Base-by-base conservation (phyloP, 371 early-diverging fungal species). In the Mucor plumbeus region DNA sequence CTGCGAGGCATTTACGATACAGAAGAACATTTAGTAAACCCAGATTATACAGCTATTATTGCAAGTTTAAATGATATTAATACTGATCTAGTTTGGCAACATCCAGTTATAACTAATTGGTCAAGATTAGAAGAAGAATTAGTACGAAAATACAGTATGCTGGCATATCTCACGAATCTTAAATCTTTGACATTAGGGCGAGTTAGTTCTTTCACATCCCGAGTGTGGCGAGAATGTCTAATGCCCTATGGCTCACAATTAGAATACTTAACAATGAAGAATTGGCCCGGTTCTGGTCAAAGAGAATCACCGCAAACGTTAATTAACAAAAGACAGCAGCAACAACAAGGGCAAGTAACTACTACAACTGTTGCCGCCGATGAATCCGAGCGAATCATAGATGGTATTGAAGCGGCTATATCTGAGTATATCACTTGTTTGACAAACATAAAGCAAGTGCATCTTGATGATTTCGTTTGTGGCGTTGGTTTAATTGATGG, bases 161-260 rank as follows among this genome's bases (percentile, higher is more conserved):
- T 71, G 5, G 15, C 48, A 5, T 54, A 4, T 1, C n/a, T 64
- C 11, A 54, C 34, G 4, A 19, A 41, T 0, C 43, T 71, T 1
- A 55, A 14, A 15, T 58, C 65, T 0, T 60, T 80, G 2, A 33
- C 65, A 7, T 43, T 77, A 14, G 69, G 68, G 8, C 54, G 70
- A 7, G 70, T 77, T 34, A 65, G 65, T 39, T 64, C 72, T 0
- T 75, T 63, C 38, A 80, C 80, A 4, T 61, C 80, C 5, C 60
- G 58, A 1, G 44, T 77, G 8, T 77, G 77, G 78, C 61, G 66
- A 4, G 66, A 70, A 31, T 75, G 76, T 36, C 47, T 80, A 14
- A 17, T 59, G 21, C 78, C 75, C 0, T 77, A 78, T 62, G 48
- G 59, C 1, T 0, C 11, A 7, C 31, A 64, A 4, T 19, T 77